Base-by-base conservation (phyloP, 2,329 filamentous ascomycete species). In the Cladosporium sp. region DNA sequence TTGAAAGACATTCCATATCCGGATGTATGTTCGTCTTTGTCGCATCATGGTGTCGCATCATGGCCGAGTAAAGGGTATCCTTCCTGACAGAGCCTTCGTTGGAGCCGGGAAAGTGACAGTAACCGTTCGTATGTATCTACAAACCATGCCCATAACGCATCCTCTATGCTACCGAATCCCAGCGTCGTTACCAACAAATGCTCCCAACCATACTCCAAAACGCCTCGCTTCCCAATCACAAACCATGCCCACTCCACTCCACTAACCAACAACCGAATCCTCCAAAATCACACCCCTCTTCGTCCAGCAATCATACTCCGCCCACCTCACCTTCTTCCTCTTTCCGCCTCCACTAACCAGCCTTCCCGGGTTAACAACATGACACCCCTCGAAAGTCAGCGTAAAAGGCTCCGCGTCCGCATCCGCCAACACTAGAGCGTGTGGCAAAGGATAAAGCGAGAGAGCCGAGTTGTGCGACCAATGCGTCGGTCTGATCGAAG, bases 311-410 rank as follows among this genome's bases (percentile, higher is more conserved):
- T 91, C 90, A 80, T 94, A 98, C 80, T 98, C 95, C 1, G 94
- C 84, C 94, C 95, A 98, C 68, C 89, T 85, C 6, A 88, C 91
- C 66, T 76, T 75, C 7, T 89, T 86, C 69, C 87, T 86, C 63
- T 88, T 84, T 0, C 86, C 82, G 0, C 92, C 88, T 28, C 76
- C 77, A 60, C 77, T 78, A 38, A 96, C 84, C 59, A 99, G 78
- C 59, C 86, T 84, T 6, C 93, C 92, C 0, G 95, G 93, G 76
- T 99, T 99, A 86, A 99, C 89, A 38, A 97, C 93, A 80, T 95
- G 92, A 75, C 95, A 98, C 0, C 93, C 94, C 78, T 97, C 94
- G 75, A 98, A 98, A 15, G 92, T 96, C 70, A 97, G 83, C 64
- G 90, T 90, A 74, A 97, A 99, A 0, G 92, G 85, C 15, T 91